Conservation (phyloP, 2,329 filamentous ascomycete genomes). For the Periconia sp. region DNA sequence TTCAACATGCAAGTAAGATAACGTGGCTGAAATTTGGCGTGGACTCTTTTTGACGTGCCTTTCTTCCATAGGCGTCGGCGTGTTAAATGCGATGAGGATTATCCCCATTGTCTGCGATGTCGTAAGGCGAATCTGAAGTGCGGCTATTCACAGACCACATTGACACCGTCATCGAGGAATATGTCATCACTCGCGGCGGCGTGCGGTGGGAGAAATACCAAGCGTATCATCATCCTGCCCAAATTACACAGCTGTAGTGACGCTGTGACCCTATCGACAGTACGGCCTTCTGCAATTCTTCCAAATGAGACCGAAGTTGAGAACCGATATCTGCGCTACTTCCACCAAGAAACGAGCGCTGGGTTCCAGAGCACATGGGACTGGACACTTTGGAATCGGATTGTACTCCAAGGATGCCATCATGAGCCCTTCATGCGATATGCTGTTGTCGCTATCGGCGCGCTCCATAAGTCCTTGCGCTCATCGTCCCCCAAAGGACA, state of each 20-base stretch:
- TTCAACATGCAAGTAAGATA: slow-evolving; percentile 14
- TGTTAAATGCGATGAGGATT: slow-evolving; percentile 16
- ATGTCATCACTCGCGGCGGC: too few species aligned
- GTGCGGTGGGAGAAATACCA: background rate
- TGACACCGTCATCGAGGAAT: background rate
- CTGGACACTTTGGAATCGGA: slow-evolving; percentile 19
- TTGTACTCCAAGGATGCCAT: slow-evolving; percentile 17
- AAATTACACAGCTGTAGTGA: slow-evolving; percentile 6
- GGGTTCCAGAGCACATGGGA: slow-evolving; percentile 18
- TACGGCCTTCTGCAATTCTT: slow-evolving; percentile 7
- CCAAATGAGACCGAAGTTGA: slow-evolving; percentile 17
- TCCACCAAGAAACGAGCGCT: slow-evolving; percentile 18
- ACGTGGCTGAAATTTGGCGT: too few species aligned
- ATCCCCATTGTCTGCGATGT: slow-evolving; percentile 12
- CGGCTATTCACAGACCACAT: slow-evolving; percentile 2
- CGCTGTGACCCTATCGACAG: slow-evolving; percentile 2
- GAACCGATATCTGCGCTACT: slow-evolving; percentile 16
- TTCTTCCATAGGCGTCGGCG: too few species aligned
- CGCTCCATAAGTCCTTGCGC: slow-evolving; percentile 16
- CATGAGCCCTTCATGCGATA: slow-evolving; percentile 17
- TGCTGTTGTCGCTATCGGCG: slow-evolving; percentile 19
- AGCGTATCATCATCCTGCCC: slow-evolving; percentile 5
- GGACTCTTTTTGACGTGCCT: too few species aligned
- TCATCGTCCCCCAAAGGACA: slow-evolving; percentile 1
- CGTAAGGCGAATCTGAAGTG: slow-evolving; percentile 8